Base-by-base conservation (phyloP, 306 rosid species). In the Sesbania bispinosa region DNA sequence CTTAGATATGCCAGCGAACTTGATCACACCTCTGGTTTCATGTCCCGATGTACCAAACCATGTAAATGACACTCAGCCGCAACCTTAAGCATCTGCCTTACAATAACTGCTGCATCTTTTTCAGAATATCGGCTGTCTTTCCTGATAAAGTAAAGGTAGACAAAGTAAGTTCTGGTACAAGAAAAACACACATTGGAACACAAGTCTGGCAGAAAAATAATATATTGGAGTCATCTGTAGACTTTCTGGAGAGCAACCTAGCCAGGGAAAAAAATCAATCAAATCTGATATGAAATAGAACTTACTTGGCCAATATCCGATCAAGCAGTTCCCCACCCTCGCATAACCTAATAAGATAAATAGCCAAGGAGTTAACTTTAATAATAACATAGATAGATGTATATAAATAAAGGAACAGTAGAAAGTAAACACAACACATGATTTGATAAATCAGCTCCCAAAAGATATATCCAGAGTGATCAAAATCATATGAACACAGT, bases 31-130 rank as follows among this genome's bases (percentile, higher is more conserved):
- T 95, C 99, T 19, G 99, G 97, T 73, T 95, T 95, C 99, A 95
- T 89, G 89, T 95, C 99, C 24, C 99, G 87, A 73, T 95, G 99
- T 26, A 95, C 99, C 86, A 95, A 88, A 52, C 99, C 99, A 26
- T 95, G 99, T 65, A 95, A 88, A 88, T 95, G 99, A 76, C 99
- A 95, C 82, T 95, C 82, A 6, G 97, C 99, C 7, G 99, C 96
- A 78, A 95, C 99, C 83, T 91, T 91, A 42, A 95, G 97, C 99
- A 95, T 95, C 86, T 95, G 99, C 71, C 99, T 81, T 52, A 95
- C 97, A 42, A 91, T 84, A 50, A 95, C 97, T 6, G 97, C 99
- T 2, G 97, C 97, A 81, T 95, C 99, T 55, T 91, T 95, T 82
- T 95, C 97, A 18, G 96, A 62, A 42, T 95, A 95, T 19, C 99